Base-by-base conservation (phyloP, 1,284 basidiomycete species). In the Sutorius eximius region DNA sequence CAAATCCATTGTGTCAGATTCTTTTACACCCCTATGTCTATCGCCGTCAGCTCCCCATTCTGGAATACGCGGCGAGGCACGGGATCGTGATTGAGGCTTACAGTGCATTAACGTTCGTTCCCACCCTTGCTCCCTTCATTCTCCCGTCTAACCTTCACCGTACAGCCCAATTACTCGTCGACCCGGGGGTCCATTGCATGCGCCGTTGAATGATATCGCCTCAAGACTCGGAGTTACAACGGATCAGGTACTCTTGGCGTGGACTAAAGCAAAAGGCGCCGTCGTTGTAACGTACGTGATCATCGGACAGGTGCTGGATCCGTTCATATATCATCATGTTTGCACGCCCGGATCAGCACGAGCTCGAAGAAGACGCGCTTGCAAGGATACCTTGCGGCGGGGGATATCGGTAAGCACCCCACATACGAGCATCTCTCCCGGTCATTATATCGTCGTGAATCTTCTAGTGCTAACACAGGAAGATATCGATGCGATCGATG, bases 21-120 rank as follows among this genome's bases (percentile, higher is more conserved):
- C 64, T 78, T 24, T 77, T 91, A 49, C 85, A 89, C 56, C 87
- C 88, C 8, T 89, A 89, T 64, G 83, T 87, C 52, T 85, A 85
- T 64, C 70, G 72, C 8, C 70, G 77, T 47, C 81, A 83, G 61
- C 77, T 72, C 16, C 77, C 80, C 2, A 75, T 86, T 12, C 69
- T 91, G 18, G 81, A 82, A 30, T 88, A 77, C 60, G 77, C 79
- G 45, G 72, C 75, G 4, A 70, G 78, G 59, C 75, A 90, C 52
- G 77, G 77, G 29, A 87, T 91, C 48, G 75, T 83, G 0, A 81
- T 83, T 38, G 88, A 90, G 64, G 87, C 84, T 0, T 91, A 89
- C 70, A 86, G 85, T 45, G 73, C 82, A 43, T 75, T 91, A 11
- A 77, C 75, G 83, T 86, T 55, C 40, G 77, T 70, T 45, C 30